Conservation (phyloP, 208 protist genomes). For the Leptomonas pyrrhocoris region DNA sequence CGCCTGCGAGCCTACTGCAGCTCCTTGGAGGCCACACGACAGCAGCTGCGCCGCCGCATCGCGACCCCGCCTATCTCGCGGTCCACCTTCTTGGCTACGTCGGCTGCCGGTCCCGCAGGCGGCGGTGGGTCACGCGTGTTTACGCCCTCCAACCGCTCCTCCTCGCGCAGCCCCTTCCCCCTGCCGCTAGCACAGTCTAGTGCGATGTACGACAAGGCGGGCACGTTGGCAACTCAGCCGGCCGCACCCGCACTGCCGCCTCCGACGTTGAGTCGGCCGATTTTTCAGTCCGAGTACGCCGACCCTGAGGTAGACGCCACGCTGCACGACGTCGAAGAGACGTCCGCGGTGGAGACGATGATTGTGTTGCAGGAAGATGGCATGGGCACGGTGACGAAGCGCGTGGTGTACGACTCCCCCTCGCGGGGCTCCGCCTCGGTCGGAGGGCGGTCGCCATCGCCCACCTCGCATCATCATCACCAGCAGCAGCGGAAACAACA, state of each 20-base stretch:
- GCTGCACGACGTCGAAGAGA: conserved; percentile 42
- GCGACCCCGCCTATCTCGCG: neutral
- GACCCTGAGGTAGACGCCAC: conserved; percentile 53
- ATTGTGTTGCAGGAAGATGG: conserved; percentile 50
- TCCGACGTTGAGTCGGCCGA: conserved; percentile 20
- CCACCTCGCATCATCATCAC: neutral
- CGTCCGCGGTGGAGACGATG: conserved; percentile 32
- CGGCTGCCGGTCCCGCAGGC: neutral
- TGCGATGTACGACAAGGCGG: neutral
- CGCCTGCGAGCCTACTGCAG: conserved; percentile 46
- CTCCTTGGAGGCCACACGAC: conserved; percentile 36
- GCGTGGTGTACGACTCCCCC: conserved; percentile 30
- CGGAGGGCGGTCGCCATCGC: conserved; percentile 11
- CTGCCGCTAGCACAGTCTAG: conserved; percentile 2
- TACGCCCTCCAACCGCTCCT: conserved; percentile 10
- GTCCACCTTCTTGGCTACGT: neutral
- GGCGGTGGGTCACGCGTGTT: neutral
- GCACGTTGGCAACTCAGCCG: neutral
- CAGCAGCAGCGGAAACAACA: conserved; percentile 5
- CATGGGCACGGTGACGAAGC: conserved; percentile 34
- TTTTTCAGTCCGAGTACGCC: conserved; percentile 38
- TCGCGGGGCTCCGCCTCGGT: conserved; percentile 11
- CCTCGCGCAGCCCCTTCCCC: neutral
- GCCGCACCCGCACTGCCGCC: neutral
- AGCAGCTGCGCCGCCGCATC: conserved; percentile 28